Base-by-base conservation (phyloP, 1,284 basidiomycete species). In the Trichosporon coremiiforme region DNA sequence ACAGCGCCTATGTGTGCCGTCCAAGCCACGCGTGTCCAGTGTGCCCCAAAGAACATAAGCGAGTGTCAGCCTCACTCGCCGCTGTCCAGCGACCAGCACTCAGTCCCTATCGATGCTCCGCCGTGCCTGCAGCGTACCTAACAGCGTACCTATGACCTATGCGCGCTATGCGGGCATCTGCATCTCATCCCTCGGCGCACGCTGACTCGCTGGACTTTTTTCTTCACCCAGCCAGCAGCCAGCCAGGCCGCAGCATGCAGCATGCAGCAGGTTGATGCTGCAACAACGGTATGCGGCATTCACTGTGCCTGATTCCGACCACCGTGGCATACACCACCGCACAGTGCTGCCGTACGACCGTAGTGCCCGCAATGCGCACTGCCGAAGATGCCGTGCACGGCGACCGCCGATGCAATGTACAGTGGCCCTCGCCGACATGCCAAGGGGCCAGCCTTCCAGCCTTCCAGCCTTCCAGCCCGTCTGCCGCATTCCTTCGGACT, bases 21-120 rank as follows among this genome's bases (percentile, higher is more conserved):
- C 6, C 6, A 22, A 20, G 50, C 50, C 50, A 53, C 50, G 50
- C 50, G n/a, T 17, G 50, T 17, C 20, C 20, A 53, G 50, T 53
- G 50, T 53, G 50, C 50, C 50, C 50, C 50, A 53, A 53, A 53
- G 50, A 53, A 53, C 50, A 53, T 53, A 53, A 53, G 50, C 50
- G 50, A 53, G 22, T 53, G 50, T 25, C 47, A 50, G 47, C n/a
- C 47, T 50, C 47, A 50, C 47, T 50, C n/a, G 47, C 47, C 47
- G 47, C 47, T 15, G 4, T 12, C 10, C 38, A 13, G 10, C 12
- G 15, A 12, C 10, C 47, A 25, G 25, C 25, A 25, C n/a, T n/a
- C 25, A 25, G 25, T 25, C 25, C 47, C 20, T 22, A 50, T 50
- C 47, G 47, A 50, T 50, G 47, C 47, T 50, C 47, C 50, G 50